Base-by-base conservation (phyloP, 208 protist species). In the Wallacemonas sp. region DNA sequence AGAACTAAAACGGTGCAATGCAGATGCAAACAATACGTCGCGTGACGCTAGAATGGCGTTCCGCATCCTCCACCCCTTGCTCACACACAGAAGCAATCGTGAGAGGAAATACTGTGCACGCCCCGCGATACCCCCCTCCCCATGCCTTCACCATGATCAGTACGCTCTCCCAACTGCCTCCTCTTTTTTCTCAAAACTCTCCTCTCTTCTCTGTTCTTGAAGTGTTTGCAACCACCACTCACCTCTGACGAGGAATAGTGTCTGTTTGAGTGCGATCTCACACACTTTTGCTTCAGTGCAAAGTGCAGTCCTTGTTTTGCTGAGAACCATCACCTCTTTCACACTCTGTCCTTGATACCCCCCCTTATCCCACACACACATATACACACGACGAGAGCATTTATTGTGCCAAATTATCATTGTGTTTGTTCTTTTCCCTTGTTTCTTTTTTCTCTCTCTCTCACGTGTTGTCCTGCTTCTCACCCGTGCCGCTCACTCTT, bases 381-480 rank as follows among this genome's bases (percentile, higher is more conserved):
- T n/a, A n/a, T n/a, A n/a, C n/a, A n/a, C n/a, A n/a, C n/a, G n/a
- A n/a, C n/a, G n/a, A n/a, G n/a, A n/a, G n/a, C n/a, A n/a, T 47
- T 22, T 66, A 21, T 49, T 44, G 22, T 44, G 36, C 41, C 15
- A 36, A 19, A 47, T 30, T 49, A 21, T 38, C 9, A 8, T 54
- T 66, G n/a, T 24, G 6, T 49, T 49, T 41, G 26, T 28, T 42
- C 9, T 66, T 41, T 49, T 66, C 24, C 30, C 30, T 66, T 33
- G 6, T 14, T 64, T 55, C 27, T 14, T 66, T 51, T 27, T 21
- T 59, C 24, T 41, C 5, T 59, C 15, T 45, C 59, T 64, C 38
- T 17, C 36, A 41, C 28, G 9, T 31, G 33, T 21, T 19, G 51
- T 12, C 2, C 15, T 64, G 46, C 19, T 47, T n/a, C 56, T 8